Evolutionary conservation across 768 basidiomycete genomes (phyloP), one percentile per base, ranked within the genome.

Genomic region (Lentinula edodes): DNA sequence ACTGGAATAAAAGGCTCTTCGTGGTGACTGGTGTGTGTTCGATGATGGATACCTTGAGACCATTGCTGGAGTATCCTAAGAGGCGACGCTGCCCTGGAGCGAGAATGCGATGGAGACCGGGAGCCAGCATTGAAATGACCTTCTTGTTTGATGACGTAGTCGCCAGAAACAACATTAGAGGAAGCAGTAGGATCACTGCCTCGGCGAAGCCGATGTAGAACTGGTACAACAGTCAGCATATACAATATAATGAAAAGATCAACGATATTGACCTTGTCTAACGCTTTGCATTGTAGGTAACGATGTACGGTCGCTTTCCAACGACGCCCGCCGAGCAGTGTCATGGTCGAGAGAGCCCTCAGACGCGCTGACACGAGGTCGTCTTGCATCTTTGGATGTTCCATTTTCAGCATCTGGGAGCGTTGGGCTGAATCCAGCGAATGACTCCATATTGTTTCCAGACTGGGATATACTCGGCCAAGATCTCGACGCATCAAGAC

Each of bases 1-100:
- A 85, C 65, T 0, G 84, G 85, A 4, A 85, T 69, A 62, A 87
- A 87, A 0, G 79, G 79, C 28, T 85, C 84, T 59, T 84, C 83
- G 6, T 74, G 72, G 9, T 75, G 71, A 16, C 74, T 74, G 15
- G 78, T 75, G 38, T 80, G 76, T 20, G 66, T 36, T 7, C 80
- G 78, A 60, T 80, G 80, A 12, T 56, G 55, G 12, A 87, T 76
- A 9, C 78, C 76, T 0, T 81, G 72, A 18, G 80, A 75, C 76
- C 81, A 83, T 13, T 80, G 77, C 6, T 81, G 80, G 15, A 89
- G 75, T 16, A 86, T 74, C 9, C 86, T 82, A 0, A 89, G 72
- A 0, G 89, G 88, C 1, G 88, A 89, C 0, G 76, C 70, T 1
- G 74, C 71, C 7, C 85, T 79, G 16, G 83, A 84, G n/a, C 82